Evolutionary conservation across 768 basidiomycete species (phyloP).

Genomic region (Kwoniella pini): DNA sequence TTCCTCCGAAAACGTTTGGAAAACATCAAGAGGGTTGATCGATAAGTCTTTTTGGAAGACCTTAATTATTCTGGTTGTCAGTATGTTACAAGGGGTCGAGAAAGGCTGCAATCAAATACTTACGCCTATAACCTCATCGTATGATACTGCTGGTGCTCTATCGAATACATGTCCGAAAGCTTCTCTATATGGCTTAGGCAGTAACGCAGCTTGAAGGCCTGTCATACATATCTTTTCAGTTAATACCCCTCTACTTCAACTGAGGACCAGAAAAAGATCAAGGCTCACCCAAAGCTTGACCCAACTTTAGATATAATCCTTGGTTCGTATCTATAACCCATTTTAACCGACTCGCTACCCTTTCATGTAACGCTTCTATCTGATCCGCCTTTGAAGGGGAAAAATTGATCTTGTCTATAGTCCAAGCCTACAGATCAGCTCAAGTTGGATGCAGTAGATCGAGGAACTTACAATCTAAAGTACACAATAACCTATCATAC

Average conservation of each 20-base stretch:
- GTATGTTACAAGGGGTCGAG: too few relatives aligned
- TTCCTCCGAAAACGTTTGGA: conserved; percentile 72
- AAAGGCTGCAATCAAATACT: conserved; percentile 4
- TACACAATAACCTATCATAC: conserved; percentile 38
- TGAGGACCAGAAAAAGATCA: conserved; percentile 5
- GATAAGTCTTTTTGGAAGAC: conserved; percentile 60
- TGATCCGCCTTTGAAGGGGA: conserved; percentile 64
- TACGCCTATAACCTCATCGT: conserved; percentile 67
- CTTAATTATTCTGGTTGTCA: too few relatives aligned
- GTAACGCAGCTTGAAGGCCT: conserved; percentile 78
- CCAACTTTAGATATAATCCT: conserved; percentile 58
- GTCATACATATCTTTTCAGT: too few relatives aligned
- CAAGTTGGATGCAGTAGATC: not conserved
- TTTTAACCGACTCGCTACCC: conserved; percentile 76
- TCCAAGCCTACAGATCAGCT: not conserved
- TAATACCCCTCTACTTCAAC: too few relatives aligned
- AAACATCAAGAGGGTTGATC: conserved; percentile 69
- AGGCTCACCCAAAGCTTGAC: conserved; percentile 46
- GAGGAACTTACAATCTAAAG: conserved; percentile 49
- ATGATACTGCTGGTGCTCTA: conserved; percentile 81
- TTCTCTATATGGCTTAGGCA: conserved; percentile 77
- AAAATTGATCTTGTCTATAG: conserved; percentile 89
- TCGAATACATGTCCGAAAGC: conserved; percentile 84
- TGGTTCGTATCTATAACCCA: conserved; percentile 74
- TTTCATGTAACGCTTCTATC: conserved; percentile 79